Evolutionary conservation across 148 eudicot species (phyloP), one percentile per base, ranked within the genome.

Genomic region (Spergularia bocconei): DNA sequence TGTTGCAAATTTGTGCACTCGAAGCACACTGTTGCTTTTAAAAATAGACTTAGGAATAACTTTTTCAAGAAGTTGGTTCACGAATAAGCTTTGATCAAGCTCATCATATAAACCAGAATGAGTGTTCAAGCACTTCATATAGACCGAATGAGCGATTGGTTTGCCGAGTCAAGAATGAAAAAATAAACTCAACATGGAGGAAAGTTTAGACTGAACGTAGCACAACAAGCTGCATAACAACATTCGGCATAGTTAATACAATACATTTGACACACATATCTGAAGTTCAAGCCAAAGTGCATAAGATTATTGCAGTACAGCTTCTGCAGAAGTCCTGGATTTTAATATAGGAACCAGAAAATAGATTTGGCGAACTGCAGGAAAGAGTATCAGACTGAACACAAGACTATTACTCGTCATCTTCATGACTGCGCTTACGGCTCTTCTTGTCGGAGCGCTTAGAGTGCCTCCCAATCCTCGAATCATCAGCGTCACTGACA

Each of bases 371-470:
- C 62, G 64, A 19, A 21, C 15, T 13, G 16, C 50, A 57, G 33
- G 53, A 59, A 39, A 25, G 13, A 68, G 61, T 71, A 29, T 82
- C 82, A 78, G 68, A 48, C 48, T 62, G 11, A 59, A 39, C 25
- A 55, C 25, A 23, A 81, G 63, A 68, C 50, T 77, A 29, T 29
- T 29, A 84, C 51, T 83, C 86, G 62, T 85, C 80, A 65, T 76
- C 61, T 54, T 68, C 73, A 73, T 71, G 84, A 47, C 39, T 71
- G 56, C 84, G 87, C 69, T 87, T 88, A 74, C 88, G 80, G 82
- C 89, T 91, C 88, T 82, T 88, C 88, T 87, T 91, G 73, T 80
- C 84, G 48, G 91, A 82, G 36, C 90, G 87, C 83, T 78, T 91
- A 47, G 85, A 85, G 80, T 85, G 85, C 69, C 94, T 89, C 66